These are phyloP conservation scores for Pseudogymnoascus sp. DNA, from an alignment of 2,329 filamentous ascomycete species.

Conservation along the genomic window DNA sequence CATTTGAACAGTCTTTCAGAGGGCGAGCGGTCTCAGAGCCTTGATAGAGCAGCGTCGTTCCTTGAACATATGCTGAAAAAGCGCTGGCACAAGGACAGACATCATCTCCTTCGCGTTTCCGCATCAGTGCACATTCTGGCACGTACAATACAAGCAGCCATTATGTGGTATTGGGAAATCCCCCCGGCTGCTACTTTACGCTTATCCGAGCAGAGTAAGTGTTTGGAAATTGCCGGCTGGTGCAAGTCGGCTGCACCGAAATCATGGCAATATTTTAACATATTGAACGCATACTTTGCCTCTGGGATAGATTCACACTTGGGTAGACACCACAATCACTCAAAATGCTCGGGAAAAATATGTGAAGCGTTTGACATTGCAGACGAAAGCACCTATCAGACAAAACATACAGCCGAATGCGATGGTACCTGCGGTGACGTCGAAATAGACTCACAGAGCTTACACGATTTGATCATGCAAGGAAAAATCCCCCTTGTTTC, in stretches of 20 bases:
- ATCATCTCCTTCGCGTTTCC: neutral
- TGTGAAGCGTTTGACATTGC: neutral
- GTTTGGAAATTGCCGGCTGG: neutral
- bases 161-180: neutral
- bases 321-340: neutral
- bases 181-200: neutral
- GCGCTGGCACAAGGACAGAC: neutral
- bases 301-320: neutral
- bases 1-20: neutral
- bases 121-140: neutral
- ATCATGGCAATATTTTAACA: neutral
- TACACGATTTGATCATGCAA: neutral
- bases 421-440: neutral
- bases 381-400: constrained; percentile 3
- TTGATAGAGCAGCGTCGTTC: neutral
- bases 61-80: neutral
- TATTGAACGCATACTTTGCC: neutral
- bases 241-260: neutral
- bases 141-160: constrained; percentile 1
- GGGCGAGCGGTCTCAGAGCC: neutral
- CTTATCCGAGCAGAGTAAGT: neutral
- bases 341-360: neutral
- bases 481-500: constrained; percentile 2
- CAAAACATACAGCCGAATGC: neutral
- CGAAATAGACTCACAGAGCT: neutral